Base-by-base conservation (phyloP, 2,329 filamentous ascomycete genomes). In the Penicillium sclerotigenum region DNA sequence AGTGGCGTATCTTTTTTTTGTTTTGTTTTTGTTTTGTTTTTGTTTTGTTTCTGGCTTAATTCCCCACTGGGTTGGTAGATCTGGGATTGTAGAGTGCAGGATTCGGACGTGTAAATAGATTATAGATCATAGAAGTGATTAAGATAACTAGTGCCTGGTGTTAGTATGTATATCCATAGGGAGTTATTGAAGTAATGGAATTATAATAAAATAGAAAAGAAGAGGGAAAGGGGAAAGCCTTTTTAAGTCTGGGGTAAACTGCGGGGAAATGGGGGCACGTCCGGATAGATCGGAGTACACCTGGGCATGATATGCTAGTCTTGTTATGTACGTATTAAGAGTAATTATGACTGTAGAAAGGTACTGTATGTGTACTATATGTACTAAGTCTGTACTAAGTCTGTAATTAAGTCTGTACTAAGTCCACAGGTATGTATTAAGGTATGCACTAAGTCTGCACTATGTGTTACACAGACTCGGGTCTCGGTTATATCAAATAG, bases 21-120 rank as follows among this genome's bases (percentile, higher is more conserved):
- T 28, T 8, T 36, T 36, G 16, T 36, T 18, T 18, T 31, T 56
- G 47, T 34, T 28, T 51, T 58, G 31, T 40, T 38, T 59, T 52
- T 38, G 24, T 8, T 4, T 29, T 60, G 14, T 37, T 51, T 54
- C 43, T 57, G 42, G 48, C 57, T 57, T 16, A 57, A 63, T 58
- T 60, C 52, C 62, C 62, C 54, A 48, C 52, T 54, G 45, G 56
- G 63, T 65, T 64, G 18, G 14, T 49, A 51, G 48, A 59, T 54
- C 41, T 57, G 53, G 45, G 40, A 51, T 28, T 54, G 28, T 41
- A 38, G 47, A 49, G 20, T 34, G 43, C 29, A 49, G 36, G 36
- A 22, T 24, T 20, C 18, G 14, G 54, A 57, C 22, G 20, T 65
- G 58, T 66, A 60, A 52, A 65, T 65, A 65, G 59, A 65, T 54